Evolutionary conservation across 2,329 filamentous ascomycete species (phyloP).

Genomic region (Nemania serpens): DNA sequence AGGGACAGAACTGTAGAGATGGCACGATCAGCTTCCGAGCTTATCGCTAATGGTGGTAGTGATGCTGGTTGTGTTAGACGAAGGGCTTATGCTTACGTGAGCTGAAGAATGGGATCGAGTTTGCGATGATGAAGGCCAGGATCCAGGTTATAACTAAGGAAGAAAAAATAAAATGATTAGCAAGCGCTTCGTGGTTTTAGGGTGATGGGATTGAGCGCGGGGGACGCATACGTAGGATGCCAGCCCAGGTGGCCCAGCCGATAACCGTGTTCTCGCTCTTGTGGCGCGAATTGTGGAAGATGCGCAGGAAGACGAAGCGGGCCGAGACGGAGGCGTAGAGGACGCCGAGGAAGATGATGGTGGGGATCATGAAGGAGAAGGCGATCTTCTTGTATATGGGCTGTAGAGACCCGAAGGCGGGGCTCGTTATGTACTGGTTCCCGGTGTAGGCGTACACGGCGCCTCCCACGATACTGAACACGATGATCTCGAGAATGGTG

Average conservation of each 20-base stretch:
- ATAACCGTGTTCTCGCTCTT: constrained; percentile 78
- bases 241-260: constrained; percentile 80
- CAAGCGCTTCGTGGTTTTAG: not conserved
- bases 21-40: constrained; percentile 12
- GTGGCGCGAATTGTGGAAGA: constrained; percentile 80
- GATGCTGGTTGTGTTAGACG: too few species aligned
- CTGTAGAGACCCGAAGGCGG: constrained; percentile 83
- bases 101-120: constrained; percentile 92
- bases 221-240: constrained; percentile 60
- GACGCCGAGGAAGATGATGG: constrained; percentile 88
- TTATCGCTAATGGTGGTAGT: too few species aligned
- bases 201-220: too few species aligned
- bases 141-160: constrained; percentile 69
- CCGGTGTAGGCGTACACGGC: constrained; percentile 88
- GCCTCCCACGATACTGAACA: constrained; percentile 81
- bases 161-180: constrained; percentile 3
- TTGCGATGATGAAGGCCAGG: constrained; percentile 88
- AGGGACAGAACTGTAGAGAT: constrained; percentile 60
- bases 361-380: constrained; percentile 95
- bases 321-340: constrained; percentile 89
- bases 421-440: constrained; percentile 84
- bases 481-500: constrained; percentile 83
- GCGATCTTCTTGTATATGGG: constrained; percentile 83
- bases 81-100: constrained; percentile 56
- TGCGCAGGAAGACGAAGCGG: constrained; percentile 88